Conservation (phyloP, 2,329 filamentous ascomycete species). For the Exophiala oligosperma region DNA sequence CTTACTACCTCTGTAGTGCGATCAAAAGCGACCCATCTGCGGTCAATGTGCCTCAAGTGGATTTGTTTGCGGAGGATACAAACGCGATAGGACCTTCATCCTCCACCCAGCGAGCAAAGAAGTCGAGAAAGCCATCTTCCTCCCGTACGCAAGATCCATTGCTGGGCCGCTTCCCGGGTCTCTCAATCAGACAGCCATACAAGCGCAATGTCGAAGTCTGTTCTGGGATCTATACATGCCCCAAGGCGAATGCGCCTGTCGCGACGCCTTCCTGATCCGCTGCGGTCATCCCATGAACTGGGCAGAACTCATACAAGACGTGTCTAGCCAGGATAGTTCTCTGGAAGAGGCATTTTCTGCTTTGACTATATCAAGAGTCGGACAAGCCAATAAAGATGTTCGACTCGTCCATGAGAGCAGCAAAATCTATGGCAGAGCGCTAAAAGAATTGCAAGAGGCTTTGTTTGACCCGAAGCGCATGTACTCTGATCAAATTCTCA, state of each 20-base stretch:
- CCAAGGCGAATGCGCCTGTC: conserved; percentile 18
- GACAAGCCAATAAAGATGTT: conserved; percentile 28
- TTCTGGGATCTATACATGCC: conserved; percentile 28
- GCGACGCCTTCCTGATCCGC: conserved; percentile 20
- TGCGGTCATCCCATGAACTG: conserved; percentile 28
- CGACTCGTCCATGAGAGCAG: conserved; percentile 34
- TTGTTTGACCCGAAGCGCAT: conserved; percentile 34
- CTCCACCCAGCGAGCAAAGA: conserved; percentile 26
- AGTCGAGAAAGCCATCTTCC: conserved; percentile 22
- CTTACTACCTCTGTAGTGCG: conserved; percentile 49
- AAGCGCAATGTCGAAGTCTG: conserved; percentile 24
- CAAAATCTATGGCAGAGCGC: conserved; percentile 36
- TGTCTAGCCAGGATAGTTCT: conserved; percentile 21
- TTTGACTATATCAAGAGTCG: conserved; percentile 27
- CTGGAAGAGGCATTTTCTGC: conserved; percentile 27
- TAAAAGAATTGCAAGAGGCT: conserved; percentile 39
- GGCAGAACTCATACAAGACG: conserved; percentile 21
- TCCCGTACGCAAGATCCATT: conserved; percentile 14
- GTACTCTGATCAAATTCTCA: conserved; percentile 38
- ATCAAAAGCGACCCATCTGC: conserved; percentile 61
- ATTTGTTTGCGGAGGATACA: conserved; percentile 62
- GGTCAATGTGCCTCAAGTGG: conserved; percentile 61
- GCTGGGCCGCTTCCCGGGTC: conserved; percentile 21
- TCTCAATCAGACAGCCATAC: conserved; percentile 19
- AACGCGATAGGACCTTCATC: conserved; percentile 64